Percentiles rank a stretch among this genome's conserved stretches.
These are phyloP conservation scores for Nidula niveotomentosa DNA, from an alignment of 1,284 basidiomycete species.

Conservation along the genomic window DNA sequence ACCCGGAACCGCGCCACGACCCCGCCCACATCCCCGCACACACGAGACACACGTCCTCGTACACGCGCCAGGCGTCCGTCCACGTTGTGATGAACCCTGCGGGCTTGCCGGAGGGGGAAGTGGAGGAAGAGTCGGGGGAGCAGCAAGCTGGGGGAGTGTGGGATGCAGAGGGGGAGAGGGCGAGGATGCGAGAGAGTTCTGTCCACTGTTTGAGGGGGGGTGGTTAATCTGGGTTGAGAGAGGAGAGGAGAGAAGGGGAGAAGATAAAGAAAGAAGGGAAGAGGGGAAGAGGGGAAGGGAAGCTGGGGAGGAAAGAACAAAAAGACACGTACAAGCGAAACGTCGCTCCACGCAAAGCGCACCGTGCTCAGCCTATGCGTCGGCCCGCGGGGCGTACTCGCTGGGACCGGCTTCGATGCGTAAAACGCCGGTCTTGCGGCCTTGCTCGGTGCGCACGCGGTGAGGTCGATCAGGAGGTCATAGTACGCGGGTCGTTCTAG, in stretches of 20 bases:
- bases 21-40: constrained; percentile 79
- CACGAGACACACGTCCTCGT: constrained; percentile 78
- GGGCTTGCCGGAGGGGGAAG: constrained; percentile 21
- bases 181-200: constrained; percentile 66
- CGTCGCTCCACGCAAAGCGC: constrained; percentile 79
- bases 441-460: constrained; percentile 57
- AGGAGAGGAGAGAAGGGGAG: not conserved
- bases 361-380: constrained; percentile 58
- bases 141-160: constrained; percentile 35
- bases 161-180: constrained; percentile 40
- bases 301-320: not conserved
- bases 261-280: not conserved
- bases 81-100: constrained; percentile 45
- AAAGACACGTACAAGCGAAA: constrained; percentile 57
- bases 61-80: constrained; percentile 76
- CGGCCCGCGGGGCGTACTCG: constrained; percentile 33
- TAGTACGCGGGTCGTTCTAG: constrained; percentile 75
- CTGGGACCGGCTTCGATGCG: constrained; percentile 44
- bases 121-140: constrained; percentile 16
- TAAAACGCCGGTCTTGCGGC: constrained; percentile 66
- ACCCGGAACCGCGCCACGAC: constrained; percentile 44
- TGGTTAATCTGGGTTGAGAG: not conserved
- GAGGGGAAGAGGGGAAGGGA: no score
- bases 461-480: constrained; percentile 76
- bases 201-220: constrained; percentile 52